Base-by-base conservation (phyloP, 2,329 filamentous ascomycete genomes). In the Paecilomyces niveus region DNA sequence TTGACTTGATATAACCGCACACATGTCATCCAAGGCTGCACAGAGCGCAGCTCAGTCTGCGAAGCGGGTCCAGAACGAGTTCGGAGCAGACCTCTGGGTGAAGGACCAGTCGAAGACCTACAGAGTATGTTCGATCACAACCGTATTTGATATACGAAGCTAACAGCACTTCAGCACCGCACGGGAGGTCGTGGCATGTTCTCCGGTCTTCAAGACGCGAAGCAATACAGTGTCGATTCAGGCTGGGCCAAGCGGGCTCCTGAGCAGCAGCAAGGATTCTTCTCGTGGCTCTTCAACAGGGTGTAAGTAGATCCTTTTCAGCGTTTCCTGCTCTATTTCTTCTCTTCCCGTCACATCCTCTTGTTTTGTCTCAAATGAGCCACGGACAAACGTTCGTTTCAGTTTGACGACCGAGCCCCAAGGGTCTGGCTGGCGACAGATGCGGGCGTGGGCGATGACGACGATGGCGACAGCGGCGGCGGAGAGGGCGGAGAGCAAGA, bases 131-230 rank as follows among this genome's bases (percentile, higher is more conserved):
- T 5, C 31, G n/a, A n/a, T n/a, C n/a, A n/a, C n/a, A n/a, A n/a
- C n/a, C n/a, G 11, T 24, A 26, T 26, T 26, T 5, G 24, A 10
- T n/a, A 32, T 33, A 24, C 15, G 39, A 15, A 29, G 5, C 49
- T 58, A 39, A 39, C n/a, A 39, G 6, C 5, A 6, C 13, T 22
- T 1, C 21, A 74, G 67, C 70, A 67, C 50, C 56, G 70, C 49
- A 74, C 72, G 6, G 64, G 65, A 3, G 72, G 72, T 53, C 67
- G 72, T 15, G 72, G 72, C 31, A 68, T 75, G 53, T 75, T 75
- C 57, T 72, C 72, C 33, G 72, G 72, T 3, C 64, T 75, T 2
- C 72, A 75, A 57, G 72, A 75, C 35, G 63, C 65, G 11, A 75
- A 75, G 59, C 66, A 68, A 59, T 75, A 75, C 56, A 74, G 73